Conservation (phyloP, 139 green algal genomes). For the Chlamydomonas incerta region DNA sequence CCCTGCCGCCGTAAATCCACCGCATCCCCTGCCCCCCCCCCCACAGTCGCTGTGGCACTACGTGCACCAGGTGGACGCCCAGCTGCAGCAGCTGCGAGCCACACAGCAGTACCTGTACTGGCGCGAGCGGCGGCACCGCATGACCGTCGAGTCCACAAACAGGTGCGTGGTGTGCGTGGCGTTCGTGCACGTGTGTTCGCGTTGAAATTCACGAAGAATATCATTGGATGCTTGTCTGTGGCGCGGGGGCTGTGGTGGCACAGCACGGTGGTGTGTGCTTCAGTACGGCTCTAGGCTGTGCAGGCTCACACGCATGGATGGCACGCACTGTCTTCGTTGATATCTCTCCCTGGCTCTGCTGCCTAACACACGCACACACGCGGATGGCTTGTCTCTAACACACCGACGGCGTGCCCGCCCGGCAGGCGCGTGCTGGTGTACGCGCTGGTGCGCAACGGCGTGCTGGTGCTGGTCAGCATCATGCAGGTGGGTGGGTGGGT, state of each 20-base stretch:
- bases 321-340: no score
- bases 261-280: no score
- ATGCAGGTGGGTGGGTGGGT: constrained; percentile 46
- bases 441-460: constrained; percentile 44
- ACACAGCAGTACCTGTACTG: constrained; percentile 71
- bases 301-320: no score
- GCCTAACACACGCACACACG: no score
- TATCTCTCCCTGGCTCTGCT: no score
- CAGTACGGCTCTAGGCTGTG: no score
- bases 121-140: constrained; percentile 65
- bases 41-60: constrained; percentile 1
- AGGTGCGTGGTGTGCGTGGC: constrained; percentile 58
- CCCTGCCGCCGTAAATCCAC: no score
- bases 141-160: constrained; percentile 67
- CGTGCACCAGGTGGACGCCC: constrained; percentile 64
- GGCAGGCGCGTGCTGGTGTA: constrained; percentile 57
- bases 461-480: constrained; percentile 49
- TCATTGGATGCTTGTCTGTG: no score
- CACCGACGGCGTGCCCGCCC: no score
- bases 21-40: not conserved
- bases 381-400: no score
- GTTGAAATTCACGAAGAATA: no score
- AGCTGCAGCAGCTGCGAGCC: constrained; percentile 59
- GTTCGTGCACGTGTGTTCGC: constrained; percentile 41
- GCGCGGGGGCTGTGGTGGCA: no score